Evolutionary conservation across 1,139 yeast species (phyloP), one percentile per base, ranked within the genome.

Genomic region (Petasospora rhodanensis): DNA sequence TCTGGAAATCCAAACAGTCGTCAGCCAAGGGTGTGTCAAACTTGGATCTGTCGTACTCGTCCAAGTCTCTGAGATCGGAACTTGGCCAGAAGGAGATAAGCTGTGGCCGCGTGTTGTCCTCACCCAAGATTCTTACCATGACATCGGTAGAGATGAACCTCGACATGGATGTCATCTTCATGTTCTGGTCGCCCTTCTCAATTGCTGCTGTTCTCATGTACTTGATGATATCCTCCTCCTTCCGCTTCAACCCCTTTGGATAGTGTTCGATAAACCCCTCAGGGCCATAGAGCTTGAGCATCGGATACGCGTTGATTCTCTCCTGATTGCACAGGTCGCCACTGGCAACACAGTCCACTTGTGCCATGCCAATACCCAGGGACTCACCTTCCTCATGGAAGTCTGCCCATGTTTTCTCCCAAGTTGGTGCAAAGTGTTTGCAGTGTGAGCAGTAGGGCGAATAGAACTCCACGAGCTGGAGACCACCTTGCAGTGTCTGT

Each of bases 391-490:
- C 63, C 41, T 66, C 60, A 28, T 61, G 52, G 51, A 67, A 69
- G 11, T 53, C 54, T 17, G 59, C 45, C 59, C 73, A 79, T 0
- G 86, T 68, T 34, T 65, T 59, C 35, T 72, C 68, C 86, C 86
- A 80, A 5, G 57, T 65, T 7, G 89, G 87, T 3, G 78, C 82
- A 40, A 82, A 61, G 9, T 61, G 62, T 44, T 65, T 70, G 58
- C 94, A 82, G 54, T 81, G 91, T n/a, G 58, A 52, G 52, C 93
- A 82, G 48, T 73, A 74, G 0, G 89, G 89, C 17, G 84, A 76
- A 49, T 56, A 80, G 52, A 80, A 80, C 52, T 79, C 85, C 12
- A 79, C 74, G 34, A 51, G 33, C 32, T 81, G 73, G 18, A 78
- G 56, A 11, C 73, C n/a, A n/a, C n/a, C 73, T 9, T 61, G 53